Evolutionary conservation across 2,329 filamentous ascomycete species (phyloP), one percentile per base, ranked within the genome.

Genomic region (Sclerotinia sclerotiorum): DNA sequence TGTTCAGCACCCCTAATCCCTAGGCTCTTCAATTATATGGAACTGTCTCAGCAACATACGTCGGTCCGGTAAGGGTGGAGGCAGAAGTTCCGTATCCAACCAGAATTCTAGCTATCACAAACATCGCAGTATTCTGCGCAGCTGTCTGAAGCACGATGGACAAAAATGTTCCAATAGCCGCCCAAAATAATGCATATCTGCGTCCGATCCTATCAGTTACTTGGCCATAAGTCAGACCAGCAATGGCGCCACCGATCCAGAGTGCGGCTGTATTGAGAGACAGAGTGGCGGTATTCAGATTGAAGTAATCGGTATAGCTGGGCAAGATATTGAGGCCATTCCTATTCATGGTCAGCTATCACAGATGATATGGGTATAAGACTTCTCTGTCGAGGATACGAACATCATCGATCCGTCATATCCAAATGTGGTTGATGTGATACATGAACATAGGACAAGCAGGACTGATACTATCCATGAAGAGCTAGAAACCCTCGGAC

Each of bases 251-350:
- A 19, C 85, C 85, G 60, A 87, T 83, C 74, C 82, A 87, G 17
- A 84, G 80, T 1, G 83, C 82, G 0, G 84, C 82, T 4, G 84
- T 87, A 70, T 86, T 85, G 10, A 88, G 78, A 4, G 82, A 84
- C 0, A 80, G 82, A 0, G 84, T 86, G 0, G 82, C 81, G 1
- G 82, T 77, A 21, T 77, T 86, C 13, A 87, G 81, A 7, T 80
- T 71, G 76, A 88, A 87, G 74, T 87, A 87, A 52, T 85, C 79
- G 0, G 80, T 82, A 73, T 87, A 88, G 0, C 81, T 82, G 0
- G 85, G 84, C 15, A 88, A 76, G 68, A 88, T 87, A 68, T 86
- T 85, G 27, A 88, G 79, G 0, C 83, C 84, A 69, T 87, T 87
- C 66, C 66, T 64, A 32, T 39, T 29, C 15, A 21, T 39, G 17